Conservation (phyloP, 139 green algal species). For the Volvox reticuliferus region DNA sequence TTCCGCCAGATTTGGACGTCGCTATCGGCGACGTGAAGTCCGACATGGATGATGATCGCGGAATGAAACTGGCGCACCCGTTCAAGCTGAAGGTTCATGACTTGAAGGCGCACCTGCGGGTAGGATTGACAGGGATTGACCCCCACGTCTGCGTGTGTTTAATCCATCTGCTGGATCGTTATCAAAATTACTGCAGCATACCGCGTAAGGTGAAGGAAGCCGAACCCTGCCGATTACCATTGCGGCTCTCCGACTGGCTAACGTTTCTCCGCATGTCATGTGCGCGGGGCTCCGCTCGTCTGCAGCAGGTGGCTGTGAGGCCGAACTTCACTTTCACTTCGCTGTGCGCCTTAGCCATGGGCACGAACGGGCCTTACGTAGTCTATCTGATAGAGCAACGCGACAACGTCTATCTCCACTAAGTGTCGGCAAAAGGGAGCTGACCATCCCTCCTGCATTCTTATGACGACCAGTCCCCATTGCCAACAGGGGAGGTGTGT, state of each 20-base stretch:
- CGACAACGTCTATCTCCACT: no score
- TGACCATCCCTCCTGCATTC: neutral
- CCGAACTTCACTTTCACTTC: no score
- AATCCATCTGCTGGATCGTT: neutral
- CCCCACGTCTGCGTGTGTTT: neutral
- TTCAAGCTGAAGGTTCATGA: neutral
- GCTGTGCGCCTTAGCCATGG: neutral
- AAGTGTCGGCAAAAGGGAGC: no score
- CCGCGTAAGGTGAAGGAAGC: neutral
- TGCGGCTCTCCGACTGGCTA: neutral
- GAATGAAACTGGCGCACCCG: neutral
- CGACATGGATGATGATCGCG: no score
- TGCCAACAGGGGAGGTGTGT: neutral
- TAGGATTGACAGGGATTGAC: neutral
- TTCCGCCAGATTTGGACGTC: no score
- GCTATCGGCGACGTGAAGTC: neutral
- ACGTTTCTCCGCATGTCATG: neutral
- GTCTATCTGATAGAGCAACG: no score
- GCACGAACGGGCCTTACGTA: neutral
- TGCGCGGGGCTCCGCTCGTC: neutral
- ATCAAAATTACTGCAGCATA: no score
- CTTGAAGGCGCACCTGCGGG: conserved; percentile 28
- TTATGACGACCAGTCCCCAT: neutral
- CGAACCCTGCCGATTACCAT: neutral
- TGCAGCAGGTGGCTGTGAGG: no score